Conservation (phyloP, 2,329 filamentous ascomycete species). For the Stagonosporopsis tanaceti region DNA sequence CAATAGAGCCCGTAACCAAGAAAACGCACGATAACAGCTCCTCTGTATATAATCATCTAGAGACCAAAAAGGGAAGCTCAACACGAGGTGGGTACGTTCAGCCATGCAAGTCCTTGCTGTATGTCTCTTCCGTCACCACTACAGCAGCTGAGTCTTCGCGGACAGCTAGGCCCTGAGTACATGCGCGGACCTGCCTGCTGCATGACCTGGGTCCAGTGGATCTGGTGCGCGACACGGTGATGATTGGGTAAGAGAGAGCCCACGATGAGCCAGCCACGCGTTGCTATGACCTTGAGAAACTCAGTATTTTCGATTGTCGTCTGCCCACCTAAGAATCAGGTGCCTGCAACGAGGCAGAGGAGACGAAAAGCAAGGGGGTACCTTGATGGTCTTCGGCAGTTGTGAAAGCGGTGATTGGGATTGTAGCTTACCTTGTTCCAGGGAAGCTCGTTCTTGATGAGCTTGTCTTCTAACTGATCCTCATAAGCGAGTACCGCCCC, state of each 20-base stretch:
- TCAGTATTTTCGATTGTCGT: constrained; percentile 17
- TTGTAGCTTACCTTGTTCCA: constrained; percentile 41
- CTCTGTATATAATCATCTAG: neutral
- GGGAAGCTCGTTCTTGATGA: constrained; percentile 27
- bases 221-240: constrained; percentile 26
- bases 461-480: constrained; percentile 25
- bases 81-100: constrained; percentile 21
- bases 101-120: constrained; percentile 21
- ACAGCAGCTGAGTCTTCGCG: constrained; percentile 14
- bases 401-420: neutral
- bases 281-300: constrained; percentile 19
- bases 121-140: constrained; percentile 13
- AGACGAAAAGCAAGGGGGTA: neutral
- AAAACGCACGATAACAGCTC: constrained; percentile 1
- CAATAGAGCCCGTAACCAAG: neutral
- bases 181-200: constrained; percentile 23
- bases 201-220: constrained; percentile 28
- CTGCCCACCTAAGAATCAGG: neutral
- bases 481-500: constrained; percentile 28
- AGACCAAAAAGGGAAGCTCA: neutral
- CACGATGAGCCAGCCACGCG: constrained; percentile 29
- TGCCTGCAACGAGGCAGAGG: neutral
- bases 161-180: constrained; percentile 25
- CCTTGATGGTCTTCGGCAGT: no score
- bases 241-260: constrained; percentile 15